Base-by-base conservation (phyloP, 1,284 basidiomycete genomes). In the Athelia psychrophila region DNA sequence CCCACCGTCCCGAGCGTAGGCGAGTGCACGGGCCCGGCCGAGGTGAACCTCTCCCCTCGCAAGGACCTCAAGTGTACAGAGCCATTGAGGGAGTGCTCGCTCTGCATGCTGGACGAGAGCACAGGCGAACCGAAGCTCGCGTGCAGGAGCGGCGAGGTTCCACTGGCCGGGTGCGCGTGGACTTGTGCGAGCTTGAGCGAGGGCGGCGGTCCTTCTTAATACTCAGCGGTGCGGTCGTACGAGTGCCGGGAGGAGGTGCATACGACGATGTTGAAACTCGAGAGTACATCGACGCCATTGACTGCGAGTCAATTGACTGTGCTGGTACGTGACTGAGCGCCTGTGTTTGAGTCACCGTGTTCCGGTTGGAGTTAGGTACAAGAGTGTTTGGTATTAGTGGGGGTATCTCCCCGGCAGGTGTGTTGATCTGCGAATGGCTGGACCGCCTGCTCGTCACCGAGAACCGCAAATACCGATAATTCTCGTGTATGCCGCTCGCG, bases 391-490 rank as follows among this genome's bases (percentile, higher is more conserved):
- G 27, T 30, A 30, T 30, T 5, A 13, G 38, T 51, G 45, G 20
- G 13, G 44, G 32, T 12, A 49, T 19, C 19, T 22, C 30, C 16
- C 44, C 32, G 6, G 47, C 12, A 18, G 49, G 27, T 13, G 27
- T 30, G 27, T 13, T 30, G 27, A 30, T n/a, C 25, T 48, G 47
- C 18, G 59, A 60, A 38, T 64, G 60, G 15, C 59, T 51, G 36
- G 60, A 60, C 2, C 45, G 60, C 56, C 68, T 66, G 51, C 72
- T 74, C 13, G 72, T 66, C 54, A 81, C 69, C 0, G 85, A 87
- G 51, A 76, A 76, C 6, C 84, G 71, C 8, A 85, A 87, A 59
- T 88, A 89, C 2, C 85, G 78, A 60, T 89, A 89, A 55, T 85
- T 78, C 61, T 89, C n/a, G n/a, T n/a, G n/a, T n/a, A n/a, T n/a